Evolutionary conservation across 2,329 filamentous ascomycete species (phyloP).

Genomic region (Phaeophleospora eucalypticola): DNA sequence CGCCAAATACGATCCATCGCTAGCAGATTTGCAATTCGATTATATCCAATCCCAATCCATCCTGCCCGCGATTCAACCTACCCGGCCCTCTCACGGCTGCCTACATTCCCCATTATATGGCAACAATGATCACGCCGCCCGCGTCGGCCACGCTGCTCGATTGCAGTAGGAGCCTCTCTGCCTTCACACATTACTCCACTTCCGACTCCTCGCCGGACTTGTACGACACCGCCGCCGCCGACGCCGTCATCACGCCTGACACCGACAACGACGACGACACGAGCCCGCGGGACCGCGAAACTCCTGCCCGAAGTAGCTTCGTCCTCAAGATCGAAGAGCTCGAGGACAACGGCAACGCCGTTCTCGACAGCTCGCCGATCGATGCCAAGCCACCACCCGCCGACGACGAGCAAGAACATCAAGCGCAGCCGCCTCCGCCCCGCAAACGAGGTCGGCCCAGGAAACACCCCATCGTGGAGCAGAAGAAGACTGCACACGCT

Average conservation of each 20-base stretch:
- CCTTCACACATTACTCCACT: no score
- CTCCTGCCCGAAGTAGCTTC: no score
- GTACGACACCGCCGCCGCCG: constrained; percentile 5
- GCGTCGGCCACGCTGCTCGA: no score
- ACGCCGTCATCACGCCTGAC: constrained; percentile 12
- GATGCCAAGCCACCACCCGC: constrained; percentile 28
- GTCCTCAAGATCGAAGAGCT: constrained; percentile 54
- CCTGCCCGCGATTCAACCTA: no score
- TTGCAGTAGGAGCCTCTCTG: no score
- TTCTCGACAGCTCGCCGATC: constrained; percentile 6
- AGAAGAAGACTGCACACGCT: constrained; percentile 72
- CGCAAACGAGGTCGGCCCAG: constrained; percentile 68
- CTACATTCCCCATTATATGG: no score
- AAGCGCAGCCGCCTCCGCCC: constrained; percentile 35
- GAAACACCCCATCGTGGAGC: constrained; percentile 65
- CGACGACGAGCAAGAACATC: constrained; percentile 18
- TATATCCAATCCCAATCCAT: no score
- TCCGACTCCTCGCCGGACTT: constrained; percentile 18
- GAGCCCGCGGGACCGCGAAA: constrained; percentile 22
- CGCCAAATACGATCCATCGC: no score
- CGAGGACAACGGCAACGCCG: constrained; percentile 44
- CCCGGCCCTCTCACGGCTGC: no score
- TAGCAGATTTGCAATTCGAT: no score
- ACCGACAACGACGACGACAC: constrained; percentile 24
- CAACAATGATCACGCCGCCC: no score